Evolutionary conservation across 331 rosid genomes (phyloP), one percentile per base, ranked within the genome.

Genomic region (Erythrophleum ivorense): DNA sequence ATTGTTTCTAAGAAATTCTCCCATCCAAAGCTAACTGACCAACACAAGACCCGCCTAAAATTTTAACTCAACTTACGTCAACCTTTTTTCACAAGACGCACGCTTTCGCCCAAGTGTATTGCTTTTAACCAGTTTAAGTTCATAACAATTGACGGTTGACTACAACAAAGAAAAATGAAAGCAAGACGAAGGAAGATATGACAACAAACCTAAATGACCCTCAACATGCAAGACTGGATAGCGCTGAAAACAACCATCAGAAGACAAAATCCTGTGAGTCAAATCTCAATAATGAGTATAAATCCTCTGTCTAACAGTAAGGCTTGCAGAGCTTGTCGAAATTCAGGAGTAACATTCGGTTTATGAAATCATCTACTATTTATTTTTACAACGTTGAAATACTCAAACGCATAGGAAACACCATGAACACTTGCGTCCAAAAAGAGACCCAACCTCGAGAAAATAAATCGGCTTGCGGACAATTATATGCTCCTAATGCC

Each of bases 371-470:
- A 70, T 75, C 73, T 50, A 82, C 80, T 63, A 71, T 77, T 91
- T 89, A 91, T 92, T 91, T 90, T 85, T 87, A 88, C 93, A 88
- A 45, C 59, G 72, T 55, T 77, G 77, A 80, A 84, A 76, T 70
- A 79, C 84, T 84, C 72, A 69, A 76, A 86, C 71, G 72, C 74
- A 74, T 76, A 48, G 58, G 74, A 34, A 83, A 84, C 79, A 52
- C 67, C 88, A 74, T 79, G 79, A 87, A 82, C 76, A 78, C 80
- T 83, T 86, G 84, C 79, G 84, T 80, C 74, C 84, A 82, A 82
- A 80, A 83, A 63, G 83, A 59, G 58, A 85, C 77, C 83, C 81
- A 80, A 87, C 86, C 81, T 63, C 78, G 9, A 77, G 75, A 78
- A 77, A 70, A 76, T 45, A 60, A 73, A 76, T 69, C 49, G 62